These are phyloP conservation scores for Penicillium maclennaniae DNA, from an alignment of 495 filamentous ascomycete species.

Conservation along the genomic window DNA sequence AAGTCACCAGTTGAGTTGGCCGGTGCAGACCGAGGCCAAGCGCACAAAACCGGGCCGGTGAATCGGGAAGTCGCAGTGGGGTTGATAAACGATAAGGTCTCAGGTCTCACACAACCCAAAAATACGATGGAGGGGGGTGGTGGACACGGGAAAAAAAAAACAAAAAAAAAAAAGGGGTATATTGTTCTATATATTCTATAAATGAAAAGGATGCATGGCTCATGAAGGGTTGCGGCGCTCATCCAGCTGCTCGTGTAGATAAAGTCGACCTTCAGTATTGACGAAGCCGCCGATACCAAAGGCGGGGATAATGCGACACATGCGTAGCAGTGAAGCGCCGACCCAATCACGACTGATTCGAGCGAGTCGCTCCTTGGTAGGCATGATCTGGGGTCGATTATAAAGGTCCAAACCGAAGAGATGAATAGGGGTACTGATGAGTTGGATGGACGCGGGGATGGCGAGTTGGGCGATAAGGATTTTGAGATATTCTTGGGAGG, in stretches of 20 bases:
- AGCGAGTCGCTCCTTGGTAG: constrained; percentile 51
- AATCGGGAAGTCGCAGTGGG: constrained; percentile 1
- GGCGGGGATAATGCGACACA: constrained; percentile 82
- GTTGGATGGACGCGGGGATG: constrained; percentile 73
- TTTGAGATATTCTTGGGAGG: constrained; percentile 33
- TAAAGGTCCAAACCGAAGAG: constrained; percentile 82
- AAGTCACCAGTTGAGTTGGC: not conserved
- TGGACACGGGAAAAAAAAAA: no score
- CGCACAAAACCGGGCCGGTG: constrained; percentile 20
- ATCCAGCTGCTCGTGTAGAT: constrained; percentile 30
- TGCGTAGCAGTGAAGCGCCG: constrained; percentile 65
- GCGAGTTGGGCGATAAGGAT: constrained; percentile 64
- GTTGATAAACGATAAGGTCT: constrained; percentile 12
- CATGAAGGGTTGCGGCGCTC: constrained; percentile 11
- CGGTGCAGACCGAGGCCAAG: constrained; percentile 7
- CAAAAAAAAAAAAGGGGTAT: constrained; percentile 21
- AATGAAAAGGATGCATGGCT: constrained; percentile 4
- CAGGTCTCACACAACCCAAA: constrained; percentile 13
- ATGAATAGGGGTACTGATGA: constrained; percentile 79
- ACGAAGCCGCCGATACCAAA: constrained; percentile 88
- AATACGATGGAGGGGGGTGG: not conserved
- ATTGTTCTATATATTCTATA: constrained; percentile 24
- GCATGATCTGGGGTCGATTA: constrained; percentile 52
- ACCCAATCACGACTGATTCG: constrained; percentile 70
- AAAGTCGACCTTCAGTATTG: constrained; percentile 56